phyloP scores from a whole-genome alignment of 2,329 filamentous ascomycete genomes.

The Chaetomium sp. region DNA sequence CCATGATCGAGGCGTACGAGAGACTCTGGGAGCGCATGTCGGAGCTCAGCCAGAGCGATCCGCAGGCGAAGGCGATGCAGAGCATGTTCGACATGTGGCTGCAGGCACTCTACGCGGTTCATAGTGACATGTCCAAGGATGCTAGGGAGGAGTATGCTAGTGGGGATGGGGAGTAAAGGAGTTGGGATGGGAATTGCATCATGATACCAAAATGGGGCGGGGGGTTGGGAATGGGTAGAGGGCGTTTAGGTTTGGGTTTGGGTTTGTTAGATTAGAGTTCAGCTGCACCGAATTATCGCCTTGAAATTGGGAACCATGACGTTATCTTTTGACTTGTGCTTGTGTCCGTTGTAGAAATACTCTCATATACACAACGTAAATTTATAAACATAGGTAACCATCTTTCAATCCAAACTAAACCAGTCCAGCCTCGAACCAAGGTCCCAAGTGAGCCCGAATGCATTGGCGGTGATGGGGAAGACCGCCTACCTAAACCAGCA shows the following conservation, averaged over 20 bases:
- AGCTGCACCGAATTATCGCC: too few species aligned
- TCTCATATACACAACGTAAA: background rate
- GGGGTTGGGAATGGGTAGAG: background rate
- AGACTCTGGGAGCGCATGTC: conserved; percentile 51
- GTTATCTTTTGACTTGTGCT: background rate
- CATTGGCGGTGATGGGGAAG: background rate
- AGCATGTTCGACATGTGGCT: conserved; percentile 56
- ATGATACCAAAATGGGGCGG: conserved; percentile 4
- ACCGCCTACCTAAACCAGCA: too few species aligned
- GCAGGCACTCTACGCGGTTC: conserved; percentile 50
- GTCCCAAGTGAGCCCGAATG: background rate
- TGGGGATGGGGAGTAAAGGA: conserved; percentile 28
- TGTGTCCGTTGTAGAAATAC: background rate
- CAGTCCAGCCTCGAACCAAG: background rate
- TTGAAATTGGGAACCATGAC: background rate
- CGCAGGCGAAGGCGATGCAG: conserved; percentile 41
- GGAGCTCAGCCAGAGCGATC: conserved; percentile 32
- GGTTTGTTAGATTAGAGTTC: background rate
- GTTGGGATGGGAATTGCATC: background rate
- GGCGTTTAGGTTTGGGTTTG: background rate
- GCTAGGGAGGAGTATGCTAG: conserved; percentile 31
- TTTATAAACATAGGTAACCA: too few species aligned
- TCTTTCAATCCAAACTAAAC: background rate
- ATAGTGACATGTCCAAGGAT: conserved; percentile 44
- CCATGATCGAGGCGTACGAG: conserved; percentile 63